Base-by-base conservation (phyloP, 192 early-diverging fungal species). In the Phlyctochytrium arcticum region DNA sequence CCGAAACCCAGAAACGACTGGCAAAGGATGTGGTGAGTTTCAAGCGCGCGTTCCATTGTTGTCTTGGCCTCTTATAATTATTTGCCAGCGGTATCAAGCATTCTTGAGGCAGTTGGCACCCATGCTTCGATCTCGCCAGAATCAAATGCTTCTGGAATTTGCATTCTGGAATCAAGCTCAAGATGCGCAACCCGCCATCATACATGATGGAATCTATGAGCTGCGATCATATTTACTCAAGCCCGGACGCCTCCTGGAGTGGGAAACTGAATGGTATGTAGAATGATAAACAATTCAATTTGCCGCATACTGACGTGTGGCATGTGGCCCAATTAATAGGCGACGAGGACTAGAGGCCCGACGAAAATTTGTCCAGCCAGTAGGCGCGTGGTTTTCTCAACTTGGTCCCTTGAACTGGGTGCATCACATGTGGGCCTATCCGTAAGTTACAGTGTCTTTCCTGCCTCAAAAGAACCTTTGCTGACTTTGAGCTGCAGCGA, bases 361-460 rank as follows among this genome's bases (percentile, higher is more conserved):
- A 29, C 77, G 84, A 42, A 86, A 92, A 71, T 90, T 90, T 68
- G 92, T 92, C 67, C 88, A 90, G 62, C 95, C 93, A 29, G 88
- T 97, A 54, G 95, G 95, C 12, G 95, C 93, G 4, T 97, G 95
- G 95, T 97, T 97, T 71, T 89, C 85, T 39, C 95, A 97, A 77
- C 80, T 95, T 27, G 93, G 93, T 23, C 70, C 81, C 19, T 72
- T 97, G 39, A 92, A 94, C 71, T 85, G 84, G 58, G 94, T 97
- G 4, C 92, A 95, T 71, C 94, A 97, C 57, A 85, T 94, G 79
- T 93, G 92, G 92, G 84, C 83, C 68, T 93, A 97, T 70, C 84
- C 90, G 87, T 88, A 73, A 72, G 78, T 71, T 30, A 57, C 23
- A 24, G 23, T 24, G 15, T 12, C 15, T n/a, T 44, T 44, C 42